Base-by-base conservation (phyloP, 805 yeast species). In the Torulaspora maleeae region DNA sequence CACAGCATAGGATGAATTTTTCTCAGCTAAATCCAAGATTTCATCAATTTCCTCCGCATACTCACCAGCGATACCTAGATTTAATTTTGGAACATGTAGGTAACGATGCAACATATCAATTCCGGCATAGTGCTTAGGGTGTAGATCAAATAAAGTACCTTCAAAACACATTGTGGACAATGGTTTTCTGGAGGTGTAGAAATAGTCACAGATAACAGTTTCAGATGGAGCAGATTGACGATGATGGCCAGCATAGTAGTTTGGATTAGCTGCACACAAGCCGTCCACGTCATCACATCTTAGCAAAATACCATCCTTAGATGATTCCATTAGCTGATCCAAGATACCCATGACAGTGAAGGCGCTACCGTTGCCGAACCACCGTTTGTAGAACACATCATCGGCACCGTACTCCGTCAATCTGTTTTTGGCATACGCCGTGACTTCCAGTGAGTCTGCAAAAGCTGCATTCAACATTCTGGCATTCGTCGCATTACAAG, bases 201-300 rank as follows among this genome's bases (percentile, higher is more conserved):
- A 67, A 28, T 61, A 51, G 42, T 70, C 73, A 56, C 75, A 70
- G 43, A 71, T 64, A 17, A 68, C 72, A 13, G 68, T 70, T 52
- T 71, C 73, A 39, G 63, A 60, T n/a, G 66, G 53, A 19, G 60
- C 66, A 16, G 54, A 55, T 19, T 61, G 68, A 50, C 74, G 61
- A 61, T 69, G 68, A 35, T 70, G 68, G 22, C 74, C 74, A 5
- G 73, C 71, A 59, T 66, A 70, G 24, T 64, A 62, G 22, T 55
- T 61, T 17, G 57, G 51, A 20, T 61, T 46, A 5, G 43, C 49
- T 20, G 53, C 53, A 56, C 74, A 71, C 41, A 58, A 52, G 4
- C 68, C 69, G 48, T 70, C 73, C 12, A 59, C 50, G 45, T 70
- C 70, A 48, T 70, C 75, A 60, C 74, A 71, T 38, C 74, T 58